Evolutionary conservation across 164 flowering plant genomes (phyloP), one percentile per base, ranked within the genome.

Genomic region (Liriodendron chinense): DNA sequence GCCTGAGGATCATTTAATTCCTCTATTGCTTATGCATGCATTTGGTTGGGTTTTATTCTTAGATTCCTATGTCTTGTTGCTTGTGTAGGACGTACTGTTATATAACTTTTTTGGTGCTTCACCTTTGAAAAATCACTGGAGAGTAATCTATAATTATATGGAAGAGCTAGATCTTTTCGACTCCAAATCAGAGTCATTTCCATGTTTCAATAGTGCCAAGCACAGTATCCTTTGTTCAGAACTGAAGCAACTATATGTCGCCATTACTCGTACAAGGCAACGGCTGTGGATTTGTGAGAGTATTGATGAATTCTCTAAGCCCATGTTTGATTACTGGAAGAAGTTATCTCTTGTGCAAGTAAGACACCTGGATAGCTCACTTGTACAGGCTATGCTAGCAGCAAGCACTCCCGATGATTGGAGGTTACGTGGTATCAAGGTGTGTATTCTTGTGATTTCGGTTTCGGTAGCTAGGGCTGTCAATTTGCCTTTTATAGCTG

Each of bases 211-310:
- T 34, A 47, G 72, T 67, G 78, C 83, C 28, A 89, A 86, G 69
- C 94, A 92, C 84, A 85, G 80, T 66, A 24, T 88, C 65, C 75
- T 93, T 70, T 92, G 94, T 78, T 89, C 96, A 50, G 98, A 93
- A 76, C 83, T 93, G 72, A 93, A 90, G 81, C 96, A 90, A 69
- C 70, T 93, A 25, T 92, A 93, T 83, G 96, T 93, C 49, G 96
- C 98, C 69, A 85, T 93, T 20, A 93, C 98, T 72, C 94, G 96
- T 65, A 91, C 98, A 1, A 81, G 89, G 67, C 96, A 93, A 77
- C 82, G 98, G 76, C 78, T 93, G 28, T 92, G 98, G 98, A 83
- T 93, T 9, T 92, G 87, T 84, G 98, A 93, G 75, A 87, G 81
- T 75, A 47, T 12, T 10, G 87, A 77, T 26, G 92, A 88, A 24